Percentiles rank a stretch among this genome's conserved stretches.
Evolutionary conservation across 2,329 filamentous ascomycete species (phyloP).

Genomic region (Cladobotryum mycophilum): DNA sequence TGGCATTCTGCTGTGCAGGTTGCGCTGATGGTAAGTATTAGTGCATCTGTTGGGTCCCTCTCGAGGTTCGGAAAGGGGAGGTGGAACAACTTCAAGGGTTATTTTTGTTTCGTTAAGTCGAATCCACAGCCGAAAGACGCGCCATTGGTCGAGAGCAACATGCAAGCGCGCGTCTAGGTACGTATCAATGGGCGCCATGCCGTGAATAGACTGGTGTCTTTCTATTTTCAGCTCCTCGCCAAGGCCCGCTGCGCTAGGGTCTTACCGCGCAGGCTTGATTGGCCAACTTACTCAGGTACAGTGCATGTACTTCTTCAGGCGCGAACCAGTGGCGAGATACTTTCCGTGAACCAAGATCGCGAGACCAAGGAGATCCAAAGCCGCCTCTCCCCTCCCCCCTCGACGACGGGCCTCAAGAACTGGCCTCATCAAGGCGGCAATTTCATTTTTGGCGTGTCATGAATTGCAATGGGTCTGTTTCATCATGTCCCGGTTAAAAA

Average conservation of each 20-base stretch:
- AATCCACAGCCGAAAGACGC: neutral
- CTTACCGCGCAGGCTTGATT: slow-evolving; percentile 12
- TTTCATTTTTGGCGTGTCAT: neutral
- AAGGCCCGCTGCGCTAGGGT: slow-evolving; percentile 10
- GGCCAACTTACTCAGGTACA: slow-evolving; percentile 4
- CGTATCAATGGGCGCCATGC: neutral
- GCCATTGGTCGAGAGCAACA: neutral
- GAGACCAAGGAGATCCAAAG: slow-evolving; percentile 1
- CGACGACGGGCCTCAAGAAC: neutral
- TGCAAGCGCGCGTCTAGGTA: slow-evolving; percentile 15
- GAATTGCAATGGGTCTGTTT: slow-evolving; percentile 5
- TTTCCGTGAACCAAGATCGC: neutral
- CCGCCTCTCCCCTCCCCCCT: neutral
- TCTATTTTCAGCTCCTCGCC: slow-evolving; percentile 6
- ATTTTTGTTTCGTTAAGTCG: too few species aligned
- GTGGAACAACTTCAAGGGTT: too few species aligned
- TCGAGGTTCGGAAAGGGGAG: too few species aligned
- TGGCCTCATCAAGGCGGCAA: neutral
- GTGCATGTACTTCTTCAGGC: neutral
- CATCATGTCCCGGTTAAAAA: slow-evolving; percentile 1
- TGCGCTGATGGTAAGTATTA: neutral
- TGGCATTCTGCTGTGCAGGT: slow-evolving; percentile 4
- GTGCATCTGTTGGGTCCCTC: neutral
- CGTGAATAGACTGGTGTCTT: neutral
- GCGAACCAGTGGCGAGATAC: slow-evolving; percentile 1